Conservation (phyloP, 495 filamentous ascomycete species). For the Podospora comata region DNA sequence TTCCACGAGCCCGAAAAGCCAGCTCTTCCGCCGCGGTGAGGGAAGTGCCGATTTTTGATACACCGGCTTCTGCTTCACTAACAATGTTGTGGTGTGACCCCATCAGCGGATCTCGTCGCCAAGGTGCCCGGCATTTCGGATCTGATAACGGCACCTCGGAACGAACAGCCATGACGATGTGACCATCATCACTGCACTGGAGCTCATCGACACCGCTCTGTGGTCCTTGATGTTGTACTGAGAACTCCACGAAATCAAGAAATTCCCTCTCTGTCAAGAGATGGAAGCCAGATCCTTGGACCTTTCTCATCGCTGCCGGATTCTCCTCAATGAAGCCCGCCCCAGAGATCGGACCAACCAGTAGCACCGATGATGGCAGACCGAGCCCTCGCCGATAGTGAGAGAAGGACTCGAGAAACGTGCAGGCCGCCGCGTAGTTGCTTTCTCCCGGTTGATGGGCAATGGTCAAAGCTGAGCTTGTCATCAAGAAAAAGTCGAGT, state of each 20-base stretch:
- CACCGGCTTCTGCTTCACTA: background rate
- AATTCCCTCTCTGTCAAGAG: background rate
- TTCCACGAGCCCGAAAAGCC: background rate
- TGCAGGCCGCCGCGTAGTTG: constrained; percentile 58
- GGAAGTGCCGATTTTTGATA: background rate
- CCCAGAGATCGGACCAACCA: constrained; percentile 46
- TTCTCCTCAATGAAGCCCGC: constrained; percentile 37
- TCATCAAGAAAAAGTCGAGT: constrained; percentile 60
- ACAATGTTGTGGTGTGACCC: background rate
- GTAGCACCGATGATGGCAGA: background rate
- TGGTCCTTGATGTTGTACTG: background rate
- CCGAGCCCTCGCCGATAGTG: background rate
- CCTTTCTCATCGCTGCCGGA: background rate
- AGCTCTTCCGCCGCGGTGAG: background rate
- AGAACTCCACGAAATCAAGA: background rate
- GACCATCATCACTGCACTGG: background rate
- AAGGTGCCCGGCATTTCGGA: background rate
- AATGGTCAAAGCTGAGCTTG: constrained; percentile 54
- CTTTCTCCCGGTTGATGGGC: constrained; percentile 50
- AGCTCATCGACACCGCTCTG: background rate
- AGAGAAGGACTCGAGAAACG: constrained; percentile 35
- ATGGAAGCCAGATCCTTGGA: background rate
- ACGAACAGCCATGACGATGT: background rate
- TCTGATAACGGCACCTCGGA: constrained; percentile 1
- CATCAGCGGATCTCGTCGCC: background rate